Evolutionary conservation across 169 alveolate genomes (phyloP), one percentile per base, ranked within the genome.

Genomic region (Toxoplasma gondii): DNA sequence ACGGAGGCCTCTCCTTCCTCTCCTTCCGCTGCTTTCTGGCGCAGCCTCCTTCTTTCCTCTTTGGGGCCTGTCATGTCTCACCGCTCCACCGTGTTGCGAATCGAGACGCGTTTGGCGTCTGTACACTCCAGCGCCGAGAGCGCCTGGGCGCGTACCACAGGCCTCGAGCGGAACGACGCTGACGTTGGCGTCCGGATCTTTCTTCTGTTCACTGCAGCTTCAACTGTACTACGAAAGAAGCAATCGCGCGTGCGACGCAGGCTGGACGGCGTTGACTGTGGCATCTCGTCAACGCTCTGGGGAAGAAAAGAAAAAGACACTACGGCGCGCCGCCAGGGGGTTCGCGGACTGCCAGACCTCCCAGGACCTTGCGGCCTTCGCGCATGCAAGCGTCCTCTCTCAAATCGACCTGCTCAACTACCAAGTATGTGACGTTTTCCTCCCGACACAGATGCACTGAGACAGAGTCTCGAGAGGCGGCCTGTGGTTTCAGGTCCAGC

Each of bases 331-430:
- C 34, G 90, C 90, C 69, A 43, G 12, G 7, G 38, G 38, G 69
- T 82, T 82, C 64, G 45, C 27, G 9, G 90, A 38, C 1, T 82
- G 69, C 41, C 2, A 31, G 24, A 41, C 64, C 53, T 44, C 53
- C 16, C 86, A 78, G 45, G 90, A 82, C 41, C 67, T 44, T 31
- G 90, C 90, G 1, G 90, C 90, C 67, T 82, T 82, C 64, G 90
- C 90, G 34, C 90, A 82, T 31, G 34, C 53, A 16, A 22, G 67
- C 16, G 29, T 38, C 10, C 90, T 82, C 64, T 36, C 53, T 2
- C 90, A 82, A 82, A 82, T 82, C 67, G 67, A 82, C 17, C 90
- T 82, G 22, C 90, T 82, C 90, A 17, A 17, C 41, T 36, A 31
- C 34, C 90, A 82, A 27, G 90, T 82, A 82, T 0, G 90, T 7